Evolutionary conservation across 176 grass and related monocot genomes (phyloP), one percentile per base, ranked within the genome.

Genomic region (Miscanthus lutarioriparius): DNA sequence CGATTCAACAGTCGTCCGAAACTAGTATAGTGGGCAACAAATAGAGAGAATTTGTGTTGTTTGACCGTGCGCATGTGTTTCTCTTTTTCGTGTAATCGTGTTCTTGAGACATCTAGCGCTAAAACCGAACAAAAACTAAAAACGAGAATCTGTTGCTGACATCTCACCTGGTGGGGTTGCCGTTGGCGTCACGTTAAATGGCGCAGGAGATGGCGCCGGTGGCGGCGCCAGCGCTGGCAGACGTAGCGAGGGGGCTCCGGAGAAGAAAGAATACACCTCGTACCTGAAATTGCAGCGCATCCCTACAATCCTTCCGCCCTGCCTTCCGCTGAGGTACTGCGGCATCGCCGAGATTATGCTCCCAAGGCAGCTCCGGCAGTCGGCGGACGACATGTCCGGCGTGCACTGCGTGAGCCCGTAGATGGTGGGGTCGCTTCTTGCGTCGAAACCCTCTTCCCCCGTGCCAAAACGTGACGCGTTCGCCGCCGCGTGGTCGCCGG

Each of bases 321-420:
- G 2, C 0, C 27, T 80, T 9, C 85, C 72, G 14, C 62, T 32
- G 54, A 92, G 43, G 10, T 16, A 62, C 51, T 0, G n/a, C 2
- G 48, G 66, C 6, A 70, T 32, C 12, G 0, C 1, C 10, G 12
- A 12, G 35, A 87, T 70, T 17, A 89, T 40, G 8, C 6, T 74
- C 35, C 49, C 53, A 5, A 95, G 66, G 76, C 93, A 95, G 37
- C 27, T 72, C 72, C 72, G 74, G 62, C 85, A 91, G n/a, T 81
- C 37, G 1, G 7, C 41, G 7, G 39, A 8, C 5, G 89, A 79
- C 54, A 94, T 11, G 64, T 91, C 87, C 30, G 84, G 89, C 3
- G 70, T 89, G 87, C 92, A 94, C 80, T 94, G 92, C 32, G 54
- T 47, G 36, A 91, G 73, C 6, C 80, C 79, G 20, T 94, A 91